Conservation (phyloP, 2,329 filamentous ascomycete species). For the Pseudogymnoascus sp. region DNA sequence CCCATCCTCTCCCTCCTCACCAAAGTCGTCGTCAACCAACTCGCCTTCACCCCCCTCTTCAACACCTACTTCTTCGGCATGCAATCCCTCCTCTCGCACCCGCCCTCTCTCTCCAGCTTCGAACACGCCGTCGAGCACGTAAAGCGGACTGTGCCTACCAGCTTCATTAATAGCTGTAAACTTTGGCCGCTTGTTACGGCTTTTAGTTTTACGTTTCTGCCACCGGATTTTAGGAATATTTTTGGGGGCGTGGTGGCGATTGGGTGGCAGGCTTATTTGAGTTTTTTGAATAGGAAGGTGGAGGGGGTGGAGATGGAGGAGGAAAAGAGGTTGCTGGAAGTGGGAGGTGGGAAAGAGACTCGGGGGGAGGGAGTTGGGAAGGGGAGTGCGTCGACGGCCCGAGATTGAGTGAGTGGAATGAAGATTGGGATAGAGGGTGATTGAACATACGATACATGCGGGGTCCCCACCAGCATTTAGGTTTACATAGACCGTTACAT, state of each 20-base stretch:
- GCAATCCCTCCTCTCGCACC: conserved; percentile 57
- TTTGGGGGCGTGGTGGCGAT: conserved; percentile 74
- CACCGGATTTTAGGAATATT: conserved; percentile 68
- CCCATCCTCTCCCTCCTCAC: conserved; percentile 59
- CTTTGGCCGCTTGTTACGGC: conserved; percentile 84
- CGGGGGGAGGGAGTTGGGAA: conserved; percentile 10
- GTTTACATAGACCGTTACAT: neutral
- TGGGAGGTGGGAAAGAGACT: conserved; percentile 4
- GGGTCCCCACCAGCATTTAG: neutral
- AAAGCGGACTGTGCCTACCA: conserved; percentile 64
- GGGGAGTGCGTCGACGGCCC: neutral
- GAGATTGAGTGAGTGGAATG: neutral
- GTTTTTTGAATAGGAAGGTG: conserved; percentile 65
- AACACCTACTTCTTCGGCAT: conserved; percentile 76
- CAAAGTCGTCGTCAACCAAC: conserved; percentile 75
- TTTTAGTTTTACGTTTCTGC: conserved; percentile 77
- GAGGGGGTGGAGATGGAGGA: conserved; percentile 38
- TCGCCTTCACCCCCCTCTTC: conserved; percentile 72
- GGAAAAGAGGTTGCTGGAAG: neutral
- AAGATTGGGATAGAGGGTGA: neutral
- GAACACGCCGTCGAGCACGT: conserved; percentile 46
- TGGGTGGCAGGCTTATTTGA: conserved; percentile 88
- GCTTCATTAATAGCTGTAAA: conserved; percentile 71
- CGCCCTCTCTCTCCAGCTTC: neutral
- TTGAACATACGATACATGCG: neutral